Conservation (phyloP, 495 filamentous ascomycete species). For the Rostrohypoxylon terebratum region DNA sequence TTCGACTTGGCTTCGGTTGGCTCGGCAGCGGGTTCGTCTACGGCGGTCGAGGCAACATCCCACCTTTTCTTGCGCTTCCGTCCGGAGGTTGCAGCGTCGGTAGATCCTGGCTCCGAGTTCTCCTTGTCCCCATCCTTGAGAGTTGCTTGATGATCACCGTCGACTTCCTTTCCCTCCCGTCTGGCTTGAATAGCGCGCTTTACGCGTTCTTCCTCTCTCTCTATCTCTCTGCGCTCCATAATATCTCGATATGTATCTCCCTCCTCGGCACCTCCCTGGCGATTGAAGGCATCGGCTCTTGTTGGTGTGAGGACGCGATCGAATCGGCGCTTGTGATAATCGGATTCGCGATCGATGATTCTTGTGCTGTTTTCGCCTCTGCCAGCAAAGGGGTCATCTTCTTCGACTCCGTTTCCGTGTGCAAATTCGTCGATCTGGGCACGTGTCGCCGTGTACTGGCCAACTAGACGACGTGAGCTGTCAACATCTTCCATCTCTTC, state of each 20-base stretch:
- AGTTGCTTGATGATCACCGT: constrained; percentile 69
- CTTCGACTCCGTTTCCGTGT: constrained; percentile 82
- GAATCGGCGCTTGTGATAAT: constrained; percentile 96
- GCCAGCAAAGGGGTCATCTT: constrained; percentile 89
- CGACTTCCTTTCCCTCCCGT: constrained; percentile 67
- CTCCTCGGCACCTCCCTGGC: constrained; percentile 72
- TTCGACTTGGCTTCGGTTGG: constrained; percentile 70
- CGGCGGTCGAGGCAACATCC: constrained; percentile 75
- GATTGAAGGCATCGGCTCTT: constrained; percentile 87
- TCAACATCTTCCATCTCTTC: constrained; percentile 85
- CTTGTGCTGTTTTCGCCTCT: constrained; percentile 86
- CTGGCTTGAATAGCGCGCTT: constrained; percentile 82
- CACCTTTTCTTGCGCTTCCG: constrained; percentile 94
- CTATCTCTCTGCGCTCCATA: constrained; percentile 91
- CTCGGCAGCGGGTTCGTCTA: constrained; percentile 59
- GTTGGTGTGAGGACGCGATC: constrained; percentile 89
- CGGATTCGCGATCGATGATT: constrained; percentile 92
- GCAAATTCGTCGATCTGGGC: constrained; percentile 96
- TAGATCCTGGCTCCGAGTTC: constrained; percentile 75
- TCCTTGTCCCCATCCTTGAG: constrained; percentile 79
- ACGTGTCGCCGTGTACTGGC: constrained; percentile 94
- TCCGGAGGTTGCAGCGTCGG: constrained; percentile 70
- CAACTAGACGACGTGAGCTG: constrained; percentile 82
- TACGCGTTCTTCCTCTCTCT: constrained; percentile 94
- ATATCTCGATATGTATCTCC: constrained; percentile 84